phyloP scores from a whole-genome alignment of 495 filamentous ascomycete species.

The Annulohypoxylon nitens region DNA sequence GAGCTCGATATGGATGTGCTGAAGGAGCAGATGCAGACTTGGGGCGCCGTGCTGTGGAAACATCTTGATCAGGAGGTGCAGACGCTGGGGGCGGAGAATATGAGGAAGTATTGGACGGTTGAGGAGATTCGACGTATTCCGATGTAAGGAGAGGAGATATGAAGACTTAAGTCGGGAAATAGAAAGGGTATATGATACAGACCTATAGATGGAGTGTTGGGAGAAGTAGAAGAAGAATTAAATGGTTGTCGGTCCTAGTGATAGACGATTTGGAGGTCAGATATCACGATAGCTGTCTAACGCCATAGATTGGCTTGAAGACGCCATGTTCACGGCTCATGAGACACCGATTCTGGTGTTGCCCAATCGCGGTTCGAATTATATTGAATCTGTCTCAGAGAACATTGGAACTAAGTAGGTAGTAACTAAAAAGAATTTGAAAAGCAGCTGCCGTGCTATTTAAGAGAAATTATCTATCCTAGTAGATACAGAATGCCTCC shows the following conservation, averaged over 20 bases:
- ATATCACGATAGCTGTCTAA: neutral
- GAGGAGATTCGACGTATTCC: constrained; percentile 81
- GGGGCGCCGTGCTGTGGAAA: constrained; percentile 75
- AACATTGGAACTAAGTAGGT: no score
- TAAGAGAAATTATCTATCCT: no score
- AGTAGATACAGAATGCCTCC: no score
- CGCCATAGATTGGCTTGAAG: constrained; percentile 4
- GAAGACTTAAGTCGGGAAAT: neutral
- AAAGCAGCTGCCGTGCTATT: no score
- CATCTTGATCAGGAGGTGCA: constrained; percentile 82
- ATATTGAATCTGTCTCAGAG: no score
- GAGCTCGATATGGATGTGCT: constrained; percentile 77
- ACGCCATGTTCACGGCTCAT: neutral
- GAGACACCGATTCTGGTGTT: neutral
- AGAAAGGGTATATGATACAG: neutral
- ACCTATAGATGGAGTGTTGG: neutral
- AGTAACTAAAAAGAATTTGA: no score
- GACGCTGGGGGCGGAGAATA: constrained; percentile 82
- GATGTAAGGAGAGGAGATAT: constrained; percentile 61
- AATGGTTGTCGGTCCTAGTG: no score
- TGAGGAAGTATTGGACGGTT: constrained; percentile 84
- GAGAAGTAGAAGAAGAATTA: neutral
- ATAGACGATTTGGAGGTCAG: neutral
- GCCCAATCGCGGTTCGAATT: no score
- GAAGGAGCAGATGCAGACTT: constrained; percentile 74